Base-by-base conservation (phyloP, 1,284 basidiomycete species). In the Sparassis latifolia region DNA sequence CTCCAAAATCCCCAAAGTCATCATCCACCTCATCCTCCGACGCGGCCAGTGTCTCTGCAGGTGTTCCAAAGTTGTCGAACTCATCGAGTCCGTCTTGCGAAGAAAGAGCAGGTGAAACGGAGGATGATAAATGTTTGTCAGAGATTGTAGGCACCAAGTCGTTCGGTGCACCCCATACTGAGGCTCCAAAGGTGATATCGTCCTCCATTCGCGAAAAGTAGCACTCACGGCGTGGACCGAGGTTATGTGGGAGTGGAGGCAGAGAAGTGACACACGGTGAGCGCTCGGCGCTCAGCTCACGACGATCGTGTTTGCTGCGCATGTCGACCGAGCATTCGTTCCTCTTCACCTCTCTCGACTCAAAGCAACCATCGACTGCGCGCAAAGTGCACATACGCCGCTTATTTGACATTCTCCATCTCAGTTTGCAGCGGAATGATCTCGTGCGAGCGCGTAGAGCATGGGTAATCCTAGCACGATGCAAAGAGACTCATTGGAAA, bases 1-100 rank as follows among this genome's bases (percentile, higher is more conserved):
- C 89, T 12, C 87, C 91, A 72, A 94, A 94, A 62, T 93, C 89
- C 45, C 84, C 89, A 66, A 87, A 89, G 52, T 88, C 87, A 61
- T 88, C 87, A 42, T 82, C 83, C 5, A 71, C 76, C 5, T 61
- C 71, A 7, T 69, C 70, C 39, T 66, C 67, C 2, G 68, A 64
- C 30, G 70, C 67, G 4, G 57, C 53, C 10, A 69, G 64, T 2
- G 66, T 66, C 57, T 76, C 73, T 33, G 71, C 66, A 42, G 82
- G 77, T 7, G 80, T 75, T 53, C 79, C 79, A 63, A 88, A 88
- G 54, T 85, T 84, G 54, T 86, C 84, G 55, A 82, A 78, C 53
- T 79, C 82, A 49, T 80, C 80, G 61, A 84, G 82, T 37, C 76
- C 75, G 55, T 74, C 73, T 51, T 77, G 74, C 51, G 74, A 72